These are phyloP conservation scores for Cutaneotrichosporon sp. DNA, from an alignment of 1,284 basidiomycete genomes.

Conservation along the genomic window DNA sequence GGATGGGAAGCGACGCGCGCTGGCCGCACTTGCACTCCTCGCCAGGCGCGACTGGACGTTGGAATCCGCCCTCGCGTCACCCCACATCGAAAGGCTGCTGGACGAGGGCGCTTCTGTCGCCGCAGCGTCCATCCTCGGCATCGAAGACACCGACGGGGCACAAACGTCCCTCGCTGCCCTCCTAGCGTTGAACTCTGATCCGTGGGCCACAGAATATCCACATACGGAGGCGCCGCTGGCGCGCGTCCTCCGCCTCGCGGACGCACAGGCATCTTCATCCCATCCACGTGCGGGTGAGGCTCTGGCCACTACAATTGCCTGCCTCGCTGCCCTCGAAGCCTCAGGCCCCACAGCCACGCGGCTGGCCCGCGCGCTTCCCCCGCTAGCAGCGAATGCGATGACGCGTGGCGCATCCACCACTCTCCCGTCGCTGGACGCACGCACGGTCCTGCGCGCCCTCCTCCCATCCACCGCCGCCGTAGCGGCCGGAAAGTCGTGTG, in stretches of 20 bases:
- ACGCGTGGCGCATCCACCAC: slow-evolving; percentile 9
- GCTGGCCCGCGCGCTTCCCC: slow-evolving; percentile 16
- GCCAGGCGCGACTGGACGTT: slow-evolving; percentile 2
- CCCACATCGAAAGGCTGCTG: not conserved
- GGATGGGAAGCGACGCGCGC: not conserved
- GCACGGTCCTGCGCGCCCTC: slow-evolving; percentile 8
- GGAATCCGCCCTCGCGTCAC: not conserved
- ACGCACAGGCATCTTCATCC: slow-evolving; percentile 2
- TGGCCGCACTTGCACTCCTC: not conserved
- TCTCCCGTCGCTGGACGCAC: slow-evolving; percentile 17
- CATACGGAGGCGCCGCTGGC: slow-evolving; percentile 1
- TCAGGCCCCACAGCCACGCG: not conserved
- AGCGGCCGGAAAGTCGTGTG: slow-evolving; percentile 1
- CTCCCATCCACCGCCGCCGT: slow-evolving; percentile 7
- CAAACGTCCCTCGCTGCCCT: not conserved
- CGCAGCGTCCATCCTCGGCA: slow-evolving; percentile 13
- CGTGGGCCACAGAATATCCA: slow-evolving; percentile 11
- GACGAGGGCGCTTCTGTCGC: not conserved
- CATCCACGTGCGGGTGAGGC: slow-evolving; percentile 17
- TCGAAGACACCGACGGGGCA: not conserved
- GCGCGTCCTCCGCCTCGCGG: slow-evolving; percentile 8
- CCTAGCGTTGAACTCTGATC: not conserved
- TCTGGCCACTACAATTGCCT: not conserved
- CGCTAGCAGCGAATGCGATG: slow-evolving; percentile 12
- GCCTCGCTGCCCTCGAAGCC: not conserved